A percentile compares a stretch with the other conserved stretches of the same genome.
Evolutionary conservation across 2,329 filamentous ascomycete species (phyloP).

Genomic region (Cephalotrichum gorgonifer): DNA sequence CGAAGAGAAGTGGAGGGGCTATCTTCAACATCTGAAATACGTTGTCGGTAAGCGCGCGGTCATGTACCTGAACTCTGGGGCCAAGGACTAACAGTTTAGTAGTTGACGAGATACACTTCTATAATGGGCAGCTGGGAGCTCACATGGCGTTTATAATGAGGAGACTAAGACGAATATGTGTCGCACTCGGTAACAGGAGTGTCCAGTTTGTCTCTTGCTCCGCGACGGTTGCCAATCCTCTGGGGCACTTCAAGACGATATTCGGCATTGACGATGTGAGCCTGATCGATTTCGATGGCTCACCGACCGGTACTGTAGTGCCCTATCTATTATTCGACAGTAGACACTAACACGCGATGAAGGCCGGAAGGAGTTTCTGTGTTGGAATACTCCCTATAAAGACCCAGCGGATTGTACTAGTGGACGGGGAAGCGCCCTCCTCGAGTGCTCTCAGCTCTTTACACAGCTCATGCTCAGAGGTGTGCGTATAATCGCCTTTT

Average conservation of each 20-base stretch:
- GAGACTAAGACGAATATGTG: slow-evolving; percentile 75
- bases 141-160: slow-evolving; percentile 95
- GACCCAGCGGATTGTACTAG: slow-evolving; percentile 80
- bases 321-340: not conserved
- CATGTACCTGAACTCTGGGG: not conserved
- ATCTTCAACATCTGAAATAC: slow-evolving; percentile 79
- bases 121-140: slow-evolving; percentile 88
- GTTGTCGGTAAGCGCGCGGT: slow-evolving; percentile 52
- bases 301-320: slow-evolving; percentile 50
- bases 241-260: slow-evolving; percentile 86
- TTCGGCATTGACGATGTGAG: slow-evolving; percentile 77
- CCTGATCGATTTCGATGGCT: slow-evolving; percentile 84
- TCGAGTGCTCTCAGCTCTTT: slow-evolving; percentile 82
- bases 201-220: slow-evolving; percentile 94
- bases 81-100: not conserved
- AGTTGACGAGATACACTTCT: slow-evolving; percentile 87
- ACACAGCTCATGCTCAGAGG: slow-evolving; percentile 82
- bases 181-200: slow-evolving; percentile 74
- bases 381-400: slow-evolving; percentile 95
- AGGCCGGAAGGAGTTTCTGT: slow-evolving; percentile 87
- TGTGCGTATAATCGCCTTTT: slow-evolving; percentile 88
- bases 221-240: slow-evolving; percentile 87
- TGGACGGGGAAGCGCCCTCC: slow-evolving; percentile 71
- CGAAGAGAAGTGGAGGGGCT: slow-evolving; percentile 79
- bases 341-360: not conserved